These are phyloP conservation scores for Candida adriatica DNA, from an alignment of 805 yeast species.

Conservation along the genomic window DNA sequence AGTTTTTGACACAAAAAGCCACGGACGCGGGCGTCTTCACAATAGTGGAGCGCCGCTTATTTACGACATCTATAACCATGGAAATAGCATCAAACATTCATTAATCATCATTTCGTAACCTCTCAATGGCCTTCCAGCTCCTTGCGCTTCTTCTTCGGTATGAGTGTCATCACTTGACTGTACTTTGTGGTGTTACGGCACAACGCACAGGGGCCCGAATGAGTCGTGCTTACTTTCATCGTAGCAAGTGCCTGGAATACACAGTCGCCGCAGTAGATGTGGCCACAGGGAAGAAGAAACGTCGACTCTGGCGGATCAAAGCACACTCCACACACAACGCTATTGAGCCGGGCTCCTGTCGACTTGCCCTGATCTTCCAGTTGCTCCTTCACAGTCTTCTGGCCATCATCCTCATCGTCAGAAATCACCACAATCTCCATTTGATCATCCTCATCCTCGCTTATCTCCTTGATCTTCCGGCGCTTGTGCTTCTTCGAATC, in stretches of 20 bases:
- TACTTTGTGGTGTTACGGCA: constrained; percentile 33
- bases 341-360: constrained; percentile 11
- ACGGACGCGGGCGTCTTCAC: too few species aligned
- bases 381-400: constrained; percentile 30
- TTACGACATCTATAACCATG: too few species aligned
- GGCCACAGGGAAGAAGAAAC: constrained; percentile 50
- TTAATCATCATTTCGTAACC: neutral
- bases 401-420: neutral
- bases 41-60: too few species aligned
- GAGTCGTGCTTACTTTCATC: constrained; percentile 24
- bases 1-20: too few species aligned
- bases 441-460: constrained; percentile 14
- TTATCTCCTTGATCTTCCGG: constrained; percentile 14
- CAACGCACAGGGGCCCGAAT: constrained; percentile 35
- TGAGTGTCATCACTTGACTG: constrained; percentile 24
- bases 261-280: constrained; percentile 48
- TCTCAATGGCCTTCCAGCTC: constrained; percentile 7
- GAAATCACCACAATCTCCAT: too few species aligned
- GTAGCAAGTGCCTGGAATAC: constrained; percentile 38
- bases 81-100: neutral
- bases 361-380: constrained; percentile 13
- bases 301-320: constrained; percentile 45
- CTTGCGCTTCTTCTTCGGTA: constrained; percentile 27
- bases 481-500: neutral
- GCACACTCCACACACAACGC: constrained; percentile 43